phyloP scores from a whole-genome alignment of 1,284 basidiomycete genomes.

The Trametes sp. region DNA sequence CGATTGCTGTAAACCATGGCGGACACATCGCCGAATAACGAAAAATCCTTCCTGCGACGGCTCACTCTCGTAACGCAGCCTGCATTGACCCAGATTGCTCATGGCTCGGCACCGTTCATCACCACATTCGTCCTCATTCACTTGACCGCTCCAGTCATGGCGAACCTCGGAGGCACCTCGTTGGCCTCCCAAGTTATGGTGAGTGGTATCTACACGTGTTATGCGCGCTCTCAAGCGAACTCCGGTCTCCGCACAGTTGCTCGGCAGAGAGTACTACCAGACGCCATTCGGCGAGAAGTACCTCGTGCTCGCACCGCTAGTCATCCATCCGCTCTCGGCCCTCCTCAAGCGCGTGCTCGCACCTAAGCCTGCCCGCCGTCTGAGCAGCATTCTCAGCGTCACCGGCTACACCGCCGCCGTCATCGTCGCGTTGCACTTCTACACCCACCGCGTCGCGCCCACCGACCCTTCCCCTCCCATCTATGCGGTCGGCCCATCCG shows the following conservation, averaged over 20 bases:
- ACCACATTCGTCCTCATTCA: constrained; percentile 71
- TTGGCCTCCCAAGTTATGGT: constrained; percentile 77
- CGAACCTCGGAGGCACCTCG: constrained; percentile 70
- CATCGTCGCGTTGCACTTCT: constrained; percentile 69
- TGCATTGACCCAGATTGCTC: constrained; percentile 54
- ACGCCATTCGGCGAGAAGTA: constrained; percentile 67
- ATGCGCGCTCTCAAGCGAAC: neutral
- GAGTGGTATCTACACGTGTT: constrained; percentile 23
- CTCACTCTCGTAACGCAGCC: constrained; percentile 27
- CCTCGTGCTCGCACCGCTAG: constrained; percentile 66
- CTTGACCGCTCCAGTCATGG: constrained; percentile 70
- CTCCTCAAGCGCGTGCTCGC: constrained; percentile 61
- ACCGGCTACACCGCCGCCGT: constrained; percentile 63
- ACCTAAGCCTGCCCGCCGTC: constrained; percentile 46
- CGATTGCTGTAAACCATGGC: constrained; percentile 8
- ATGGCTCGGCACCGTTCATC: constrained; percentile 68
- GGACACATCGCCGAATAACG: neutral
- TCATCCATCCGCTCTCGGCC: constrained; percentile 62
- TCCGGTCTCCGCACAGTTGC: constrained; percentile 10
- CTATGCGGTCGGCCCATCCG: constrained; percentile 63
- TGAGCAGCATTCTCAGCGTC: constrained; percentile 55
- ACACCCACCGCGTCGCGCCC: constrained; percentile 66
- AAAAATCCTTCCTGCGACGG: constrained; percentile 25
- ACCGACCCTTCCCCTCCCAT: constrained; percentile 54
- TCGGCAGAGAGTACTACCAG: constrained; percentile 81